Evolutionary conservation across 2,329 filamentous ascomycete genomes (phyloP).

Genomic region (Microdochium nivale): DNA sequence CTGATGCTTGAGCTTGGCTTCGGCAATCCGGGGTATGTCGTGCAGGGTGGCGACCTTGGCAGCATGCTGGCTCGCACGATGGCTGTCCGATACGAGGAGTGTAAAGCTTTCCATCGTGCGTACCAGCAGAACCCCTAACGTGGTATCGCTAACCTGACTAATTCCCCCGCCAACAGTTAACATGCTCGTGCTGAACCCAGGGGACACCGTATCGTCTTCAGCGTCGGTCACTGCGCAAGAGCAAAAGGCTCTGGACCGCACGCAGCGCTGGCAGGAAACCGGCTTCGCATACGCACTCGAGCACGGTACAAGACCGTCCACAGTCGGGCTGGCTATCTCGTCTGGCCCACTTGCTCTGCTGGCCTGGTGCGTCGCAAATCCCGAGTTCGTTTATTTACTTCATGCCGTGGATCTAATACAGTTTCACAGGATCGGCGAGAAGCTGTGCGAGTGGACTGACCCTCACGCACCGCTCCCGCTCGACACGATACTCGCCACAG

Average conservation of each 20-base stretch:
- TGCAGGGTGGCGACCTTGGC: constrained; percentile 50
- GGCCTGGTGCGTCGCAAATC: constrained; percentile 28
- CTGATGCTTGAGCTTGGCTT: constrained; percentile 46
- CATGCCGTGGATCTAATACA: neutral
- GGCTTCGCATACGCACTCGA: constrained; percentile 40
- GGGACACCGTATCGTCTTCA: neutral
- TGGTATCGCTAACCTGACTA: neutral
- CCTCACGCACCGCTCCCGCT: constrained; percentile 15
- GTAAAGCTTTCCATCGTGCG: constrained; percentile 31
- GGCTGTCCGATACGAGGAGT: constrained; percentile 30
- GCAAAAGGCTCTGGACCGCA: constrained; percentile 24
- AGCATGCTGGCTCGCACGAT: constrained; percentile 32
- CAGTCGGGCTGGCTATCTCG: constrained; percentile 44
- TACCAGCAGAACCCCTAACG: neutral
- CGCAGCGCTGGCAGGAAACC: constrained; percentile 25
- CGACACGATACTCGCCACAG: constrained; percentile 36
- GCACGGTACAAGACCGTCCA: constrained; percentile 46
- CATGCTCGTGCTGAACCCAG: neutral
- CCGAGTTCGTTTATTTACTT: neutral
- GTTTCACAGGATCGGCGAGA: constrained; percentile 40
- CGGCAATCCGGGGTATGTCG: constrained; percentile 34
- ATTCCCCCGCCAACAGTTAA: neutral
- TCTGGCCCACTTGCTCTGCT: constrained; percentile 47
- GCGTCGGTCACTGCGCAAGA: constrained; percentile 22
- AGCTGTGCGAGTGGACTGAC: constrained; percentile 46